phyloP scores from a whole-genome alignment of 208 protist genomes.

The Acanthamoeba culbertsoni region DNA sequence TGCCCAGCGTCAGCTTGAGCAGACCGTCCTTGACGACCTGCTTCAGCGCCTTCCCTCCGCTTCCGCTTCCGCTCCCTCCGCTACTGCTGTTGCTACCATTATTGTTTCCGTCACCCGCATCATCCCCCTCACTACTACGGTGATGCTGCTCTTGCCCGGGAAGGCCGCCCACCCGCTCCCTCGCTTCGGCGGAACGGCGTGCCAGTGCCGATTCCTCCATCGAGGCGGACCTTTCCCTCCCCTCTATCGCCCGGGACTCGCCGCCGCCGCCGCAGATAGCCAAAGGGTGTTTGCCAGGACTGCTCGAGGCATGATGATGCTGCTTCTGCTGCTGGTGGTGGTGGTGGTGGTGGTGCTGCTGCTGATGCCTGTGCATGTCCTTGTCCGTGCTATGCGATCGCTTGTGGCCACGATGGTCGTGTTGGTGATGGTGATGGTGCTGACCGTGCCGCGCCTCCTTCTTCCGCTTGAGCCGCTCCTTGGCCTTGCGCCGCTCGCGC shows the following conservation, averaged over 20 bases:
- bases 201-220: too few species aligned
- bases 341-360: not conserved
- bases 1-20: not conserved
- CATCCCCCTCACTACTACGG: not conserved
- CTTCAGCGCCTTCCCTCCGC: not conserved
- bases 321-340: not conserved
- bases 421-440: not conserved
- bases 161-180: too few species aligned
- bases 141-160: too few species aligned
- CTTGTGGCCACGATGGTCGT: not conserved
- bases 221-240: too few species aligned
- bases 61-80: not conserved
- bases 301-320: not conserved
- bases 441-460: not conserved
- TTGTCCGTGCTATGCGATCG: not conserved
- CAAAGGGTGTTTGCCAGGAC: too few species aligned
- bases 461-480: conserved; percentile 12
- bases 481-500: conserved; percentile 26
- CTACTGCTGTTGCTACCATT: not conserved
- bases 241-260: too few species aligned
- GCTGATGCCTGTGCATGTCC: not conserved
- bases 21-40: not conserved
- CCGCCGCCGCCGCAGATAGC: too few species aligned
- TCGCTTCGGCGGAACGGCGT: too few species aligned
- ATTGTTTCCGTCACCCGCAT: not conserved